Evolutionary conservation across 73 alveolate species (phyloP).

Genomic region (Paramecium sonneborni): DNA sequence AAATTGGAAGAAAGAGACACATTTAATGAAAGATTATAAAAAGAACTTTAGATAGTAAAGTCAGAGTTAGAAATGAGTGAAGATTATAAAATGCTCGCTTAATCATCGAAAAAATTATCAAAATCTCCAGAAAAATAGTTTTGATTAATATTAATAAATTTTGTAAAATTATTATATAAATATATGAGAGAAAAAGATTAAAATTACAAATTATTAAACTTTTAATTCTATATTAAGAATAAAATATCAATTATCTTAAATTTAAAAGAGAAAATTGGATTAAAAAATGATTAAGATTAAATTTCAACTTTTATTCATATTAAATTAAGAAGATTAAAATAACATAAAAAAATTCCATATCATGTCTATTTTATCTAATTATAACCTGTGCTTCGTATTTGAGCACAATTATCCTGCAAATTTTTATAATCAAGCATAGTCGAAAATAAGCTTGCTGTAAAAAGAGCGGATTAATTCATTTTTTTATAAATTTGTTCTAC

Average conservation of each 20-base stretch:
- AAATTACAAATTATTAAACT: too few relatives aligned
- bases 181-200: too few relatives aligned
- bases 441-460: not conserved
- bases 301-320: not conserved
- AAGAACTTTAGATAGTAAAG: not conserved
- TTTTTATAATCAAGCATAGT: conserved; percentile 10
- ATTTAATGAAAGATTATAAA: not conserved
- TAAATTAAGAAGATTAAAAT: not conserved
- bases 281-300: too few relatives aligned
- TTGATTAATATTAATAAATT: not conserved
- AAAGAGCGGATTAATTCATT: not conserved
- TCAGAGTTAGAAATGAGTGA: conserved; percentile 41
- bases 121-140: conserved; percentile 18
- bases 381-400: not conserved
- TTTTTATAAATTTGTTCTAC: not conserved
- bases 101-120: not conserved
- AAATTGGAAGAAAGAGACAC: conserved; percentile 40
- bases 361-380: not conserved
- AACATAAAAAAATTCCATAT: not conserved
- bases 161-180: not conserved
- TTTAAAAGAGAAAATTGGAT: too few relatives aligned
- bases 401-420: not conserved
- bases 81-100: conserved; percentile 21
- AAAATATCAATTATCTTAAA: too few relatives aligned
- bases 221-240: too few relatives aligned